Conservation (phyloP, 179 eudicot species). For the Camellia oleifera region DNA sequence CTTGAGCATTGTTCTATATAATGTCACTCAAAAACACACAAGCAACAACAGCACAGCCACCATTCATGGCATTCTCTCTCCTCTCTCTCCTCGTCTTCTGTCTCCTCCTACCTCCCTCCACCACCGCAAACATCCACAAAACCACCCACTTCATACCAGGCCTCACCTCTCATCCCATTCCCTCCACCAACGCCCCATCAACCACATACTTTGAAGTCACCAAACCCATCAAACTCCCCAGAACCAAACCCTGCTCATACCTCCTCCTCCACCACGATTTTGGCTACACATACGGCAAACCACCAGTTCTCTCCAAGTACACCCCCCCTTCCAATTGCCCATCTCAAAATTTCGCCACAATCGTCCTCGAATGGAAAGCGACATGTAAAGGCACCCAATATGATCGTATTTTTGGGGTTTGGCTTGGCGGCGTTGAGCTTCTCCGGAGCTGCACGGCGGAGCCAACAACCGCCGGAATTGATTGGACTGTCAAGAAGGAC, state of each 20-base stretch:
- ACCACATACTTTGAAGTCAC: conserved; percentile 76
- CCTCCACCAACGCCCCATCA: conserved; percentile 18
- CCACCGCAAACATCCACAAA: conserved; percentile 35
- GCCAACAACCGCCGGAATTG: conserved; percentile 67
- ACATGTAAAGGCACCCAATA: conserved; percentile 71
- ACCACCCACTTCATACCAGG: conserved; percentile 29
- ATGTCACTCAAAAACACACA: not conserved
- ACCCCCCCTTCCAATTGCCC: conserved; percentile 66
- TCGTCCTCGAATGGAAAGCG: conserved; percentile 74
- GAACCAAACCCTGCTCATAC: conserved; percentile 45
- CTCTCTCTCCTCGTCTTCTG: conserved; percentile 31
- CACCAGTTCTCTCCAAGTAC: conserved; percentile 59
- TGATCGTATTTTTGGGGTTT: conserved; percentile 85
- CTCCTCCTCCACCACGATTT: conserved; percentile 58
- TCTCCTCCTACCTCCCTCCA: conserved; percentile 30
- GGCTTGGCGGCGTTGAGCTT: conserved; percentile 89
- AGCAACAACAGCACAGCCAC: not conserved
- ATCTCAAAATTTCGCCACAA: conserved; percentile 27
- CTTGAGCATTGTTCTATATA: too few relatives aligned
- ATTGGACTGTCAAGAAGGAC: conserved; percentile 80
- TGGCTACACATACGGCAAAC: conserved; percentile 53
- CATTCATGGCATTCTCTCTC: conserved; percentile 23
- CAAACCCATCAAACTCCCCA: conserved; percentile 49
- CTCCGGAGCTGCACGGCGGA: conserved; percentile 95
- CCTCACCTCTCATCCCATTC: conserved; percentile 18